A percentile compares a stretch with the other conserved stretches of the same genome.
phyloP scores from a whole-genome alignment of 768 basidiomycete species.

The Amanita thiersii region DNA sequence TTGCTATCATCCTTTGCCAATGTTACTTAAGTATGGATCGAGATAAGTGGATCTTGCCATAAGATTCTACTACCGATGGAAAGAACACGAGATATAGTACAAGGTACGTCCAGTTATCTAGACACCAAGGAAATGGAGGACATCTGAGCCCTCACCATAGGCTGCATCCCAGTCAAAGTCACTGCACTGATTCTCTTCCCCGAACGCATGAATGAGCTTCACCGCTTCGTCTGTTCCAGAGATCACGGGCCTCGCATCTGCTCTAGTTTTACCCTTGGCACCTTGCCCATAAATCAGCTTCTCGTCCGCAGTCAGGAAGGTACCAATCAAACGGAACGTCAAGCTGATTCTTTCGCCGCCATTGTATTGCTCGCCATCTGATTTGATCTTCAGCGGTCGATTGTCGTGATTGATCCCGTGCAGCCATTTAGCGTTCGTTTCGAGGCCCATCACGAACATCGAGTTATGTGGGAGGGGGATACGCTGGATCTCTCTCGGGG shows the following conservation, averaged over 20 bases:
- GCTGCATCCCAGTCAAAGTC: conserved; percentile 61
- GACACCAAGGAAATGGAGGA: conserved; percentile 62
- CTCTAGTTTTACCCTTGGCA: conserved; percentile 52
- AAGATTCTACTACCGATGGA: too few species aligned
- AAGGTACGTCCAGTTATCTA: too few species aligned
- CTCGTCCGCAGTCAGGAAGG: conserved; percentile 50
- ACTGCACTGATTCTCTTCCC: conserved; percentile 62
- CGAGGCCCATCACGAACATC: conserved; percentile 76
- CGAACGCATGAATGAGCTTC: conserved; percentile 54
- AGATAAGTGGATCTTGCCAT: too few species aligned
- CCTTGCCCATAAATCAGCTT: conserved; percentile 66
- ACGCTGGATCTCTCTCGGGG: conserved; percentile 36
- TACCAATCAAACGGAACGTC: conserved; percentile 74
- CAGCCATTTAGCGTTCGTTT: conserved; percentile 69
- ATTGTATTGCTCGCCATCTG: conserved; percentile 42
- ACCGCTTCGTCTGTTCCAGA: conserved; percentile 41
- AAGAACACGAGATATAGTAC: too few species aligned
- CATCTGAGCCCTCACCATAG: conserved; percentile 67
- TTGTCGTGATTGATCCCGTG: conserved; percentile 74
- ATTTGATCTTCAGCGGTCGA: conserved; percentile 46
- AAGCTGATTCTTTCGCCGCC: conserved; percentile 69
- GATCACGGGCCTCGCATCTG: conserved; percentile 45
- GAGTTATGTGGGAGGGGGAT: conserved; percentile 75
- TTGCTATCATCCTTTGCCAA: too few species aligned
- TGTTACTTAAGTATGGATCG: too few species aligned